phyloP scores from a whole-genome alignment of 2,329 filamentous ascomycete species.

The Clathrospora elynae region DNA sequence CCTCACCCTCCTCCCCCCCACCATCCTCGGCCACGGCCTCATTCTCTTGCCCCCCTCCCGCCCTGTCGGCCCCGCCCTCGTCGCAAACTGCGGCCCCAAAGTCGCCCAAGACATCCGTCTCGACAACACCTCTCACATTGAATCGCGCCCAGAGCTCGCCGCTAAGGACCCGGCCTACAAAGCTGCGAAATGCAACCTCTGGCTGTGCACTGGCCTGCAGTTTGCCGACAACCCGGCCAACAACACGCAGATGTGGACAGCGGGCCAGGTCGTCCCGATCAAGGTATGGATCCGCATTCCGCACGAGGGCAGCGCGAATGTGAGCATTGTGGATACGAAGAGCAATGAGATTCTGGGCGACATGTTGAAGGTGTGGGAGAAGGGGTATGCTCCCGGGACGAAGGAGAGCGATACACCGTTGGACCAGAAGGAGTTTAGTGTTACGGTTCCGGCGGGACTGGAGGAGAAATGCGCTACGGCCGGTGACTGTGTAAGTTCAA shows the following conservation, averaged over 20 bases:
- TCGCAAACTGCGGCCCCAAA: constrained; percentile 58
- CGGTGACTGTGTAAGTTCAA: constrained; percentile 51
- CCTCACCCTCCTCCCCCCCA: constrained; percentile 22
- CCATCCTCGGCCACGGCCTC: constrained; percentile 56
- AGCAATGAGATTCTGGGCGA: constrained; percentile 59
- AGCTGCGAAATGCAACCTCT: constrained; percentile 56
- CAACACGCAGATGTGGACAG: constrained; percentile 56
- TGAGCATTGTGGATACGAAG: constrained; percentile 63
- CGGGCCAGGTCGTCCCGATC: constrained; percentile 50
- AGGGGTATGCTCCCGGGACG: constrained; percentile 35
- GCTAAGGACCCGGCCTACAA: constrained; percentile 54
- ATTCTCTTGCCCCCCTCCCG: constrained; percentile 58
- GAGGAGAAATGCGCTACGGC: constrained; percentile 51
- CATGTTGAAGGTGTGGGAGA: constrained; percentile 35
- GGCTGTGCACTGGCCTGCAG: constrained; percentile 63
- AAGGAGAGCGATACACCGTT: constrained; percentile 41
- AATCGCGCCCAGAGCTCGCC: constrained; percentile 49
- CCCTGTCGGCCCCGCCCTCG: constrained; percentile 57
- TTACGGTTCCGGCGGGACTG: constrained; percentile 59
- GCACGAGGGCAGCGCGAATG: constrained; percentile 62
- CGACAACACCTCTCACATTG: constrained; percentile 50
- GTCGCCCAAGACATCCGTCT: constrained; percentile 57
- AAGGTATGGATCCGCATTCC: constrained; percentile 57
- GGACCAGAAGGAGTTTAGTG: constrained; percentile 55
- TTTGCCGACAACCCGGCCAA: constrained; percentile 62